Evolutionary conservation across 371 early-diverging fungal genomes (phyloP), one percentile per base, ranked within the genome.

Genomic region (Mucor racemosus): DNA sequence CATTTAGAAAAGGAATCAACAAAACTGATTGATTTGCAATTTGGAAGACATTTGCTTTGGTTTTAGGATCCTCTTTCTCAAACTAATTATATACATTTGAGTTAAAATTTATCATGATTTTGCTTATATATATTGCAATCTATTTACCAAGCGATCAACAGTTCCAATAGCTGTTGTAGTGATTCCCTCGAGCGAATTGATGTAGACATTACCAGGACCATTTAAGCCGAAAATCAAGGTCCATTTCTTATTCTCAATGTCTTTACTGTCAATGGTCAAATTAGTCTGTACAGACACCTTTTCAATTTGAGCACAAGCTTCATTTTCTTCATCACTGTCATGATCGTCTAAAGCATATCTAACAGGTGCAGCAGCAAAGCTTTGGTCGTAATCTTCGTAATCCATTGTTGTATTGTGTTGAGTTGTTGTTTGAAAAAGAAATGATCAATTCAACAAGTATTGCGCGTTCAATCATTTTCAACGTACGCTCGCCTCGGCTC

Each of bases 321-420:
- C 65, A 17, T 60, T 41, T 54, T 79, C 76, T 13, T 73, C 72
- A 34, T 81, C 82, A n/a, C 76, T 74, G 13, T 76, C 76, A 15
- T 67, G 66, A 56, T 78, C 78, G 38, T 80, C 81, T 5, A 79
- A 63, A 33, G 82, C 78, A 60, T 82, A 82, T 21, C 82, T 68
- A 6, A 79, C 76, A 35, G 82, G 82, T 14, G 80, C 77, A 34
- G 75, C 60, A 21, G 77, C 38, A 42, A 80, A 81, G 5, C 69
- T 68, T 10, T 76, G 76, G 14, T 65, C 68, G n/a, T 62, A 72
- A 58, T 80, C 80, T 11, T 50, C 50, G 26, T 50, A 50, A 4
- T 50, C 13, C 50, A 50, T 50, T 26, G 26, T 50, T 7, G 1
- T 19, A 7, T 7, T 21, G 26, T 26, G 26, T 26, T 3, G 26